A percentile compares a stretch with the other conserved stretches of the same genome.
Conservation (phyloP, 169 alveolate genomes). For the Cryptosporidium ubiquitum region DNA sequence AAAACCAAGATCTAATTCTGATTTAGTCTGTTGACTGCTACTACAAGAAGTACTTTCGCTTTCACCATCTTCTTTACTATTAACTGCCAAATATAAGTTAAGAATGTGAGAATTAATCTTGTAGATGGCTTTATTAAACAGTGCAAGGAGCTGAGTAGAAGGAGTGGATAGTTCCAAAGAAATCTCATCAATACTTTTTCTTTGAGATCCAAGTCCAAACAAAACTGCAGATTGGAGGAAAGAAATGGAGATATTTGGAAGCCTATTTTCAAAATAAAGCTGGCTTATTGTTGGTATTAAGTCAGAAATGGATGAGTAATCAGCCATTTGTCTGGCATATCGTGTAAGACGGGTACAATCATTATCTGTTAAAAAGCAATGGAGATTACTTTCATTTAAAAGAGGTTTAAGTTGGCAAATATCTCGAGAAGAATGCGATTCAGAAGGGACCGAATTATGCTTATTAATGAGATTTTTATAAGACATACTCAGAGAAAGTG, state of each 20-base stretch:
- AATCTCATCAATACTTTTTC: constrained; percentile 58
- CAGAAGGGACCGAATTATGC: background rate
- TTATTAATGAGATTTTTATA: constrained; percentile 6
- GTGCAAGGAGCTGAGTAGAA: constrained; percentile 58
- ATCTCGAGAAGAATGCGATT: background rate
- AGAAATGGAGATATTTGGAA: constrained; percentile 40
- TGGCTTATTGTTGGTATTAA: constrained; percentile 58
- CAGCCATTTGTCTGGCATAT: constrained; percentile 69
- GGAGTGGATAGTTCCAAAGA: constrained; percentile 49
- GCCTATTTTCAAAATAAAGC: constrained; percentile 60
- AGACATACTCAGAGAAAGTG: constrained; percentile 45
- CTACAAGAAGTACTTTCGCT: background rate
- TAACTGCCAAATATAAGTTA: background rate
- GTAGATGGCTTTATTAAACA: constrained; percentile 61
- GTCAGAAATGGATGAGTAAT: constrained; percentile 60
- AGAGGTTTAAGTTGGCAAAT: background rate
- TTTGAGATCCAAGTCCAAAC: constrained; percentile 71
- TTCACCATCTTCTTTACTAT: background rate
- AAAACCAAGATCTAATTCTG: background rate
- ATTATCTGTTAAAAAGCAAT: constrained; percentile 41
- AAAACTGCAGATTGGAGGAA: constrained; percentile 55
- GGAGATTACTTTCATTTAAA: constrained; percentile 7
- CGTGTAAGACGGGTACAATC: constrained; percentile 70
- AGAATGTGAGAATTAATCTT: constrained; percentile 37
- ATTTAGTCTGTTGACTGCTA: background rate